Evolutionary conservation across 345 rosid genomes (phyloP), one percentile per base, ranked within the genome.

Genomic region (Corymbia maculata): DNA sequence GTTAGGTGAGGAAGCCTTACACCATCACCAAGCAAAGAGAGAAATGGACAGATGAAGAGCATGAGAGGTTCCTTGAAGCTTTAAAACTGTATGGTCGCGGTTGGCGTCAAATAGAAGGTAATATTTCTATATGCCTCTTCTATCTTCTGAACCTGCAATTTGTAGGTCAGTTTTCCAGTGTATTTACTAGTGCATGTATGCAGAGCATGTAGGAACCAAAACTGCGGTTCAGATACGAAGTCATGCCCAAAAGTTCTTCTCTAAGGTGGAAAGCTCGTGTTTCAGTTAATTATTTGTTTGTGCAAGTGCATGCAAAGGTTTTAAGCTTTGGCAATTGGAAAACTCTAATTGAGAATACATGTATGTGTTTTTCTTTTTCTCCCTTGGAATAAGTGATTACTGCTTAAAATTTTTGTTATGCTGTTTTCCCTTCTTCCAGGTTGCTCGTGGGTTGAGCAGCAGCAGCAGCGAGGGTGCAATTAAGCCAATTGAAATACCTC

Each of bases 231-330:
- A 96, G 92, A 95, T 96, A 85, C 94, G 99, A 91, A 96, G 99
- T 96, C 99, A 97, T 93, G 98, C 99, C 91, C 99, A 97, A 89
- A 97, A 97, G 89, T 95, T 95, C 91, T 97, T 97, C 95, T 93
- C 97, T 49, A 97, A 96, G 98, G 99, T 97, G 61, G 21, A 88
- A 86, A 86, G 85, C 79, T 28, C 55, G 12, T 55, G 12, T 68
- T 70, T 61, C 49, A 50, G 85, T 52, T n/a, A 70, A 68, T 52
- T 44, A 49, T 55, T 22, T 49, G 75, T 16, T 52, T 47, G 52
- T 82, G 64, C 30, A 51, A 80, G 57, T 61, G 59, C 44, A 52
- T 85, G 80, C 45, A 49, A 85, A 57, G 66, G n/a, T 45, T n/a
- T 75, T 45, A 88, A 88, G 52, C 49, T 22, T 66, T 57, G 44